Conservation (phyloP, 352 stramenopile genomes). For the Pythium oligandrum region DNA sequence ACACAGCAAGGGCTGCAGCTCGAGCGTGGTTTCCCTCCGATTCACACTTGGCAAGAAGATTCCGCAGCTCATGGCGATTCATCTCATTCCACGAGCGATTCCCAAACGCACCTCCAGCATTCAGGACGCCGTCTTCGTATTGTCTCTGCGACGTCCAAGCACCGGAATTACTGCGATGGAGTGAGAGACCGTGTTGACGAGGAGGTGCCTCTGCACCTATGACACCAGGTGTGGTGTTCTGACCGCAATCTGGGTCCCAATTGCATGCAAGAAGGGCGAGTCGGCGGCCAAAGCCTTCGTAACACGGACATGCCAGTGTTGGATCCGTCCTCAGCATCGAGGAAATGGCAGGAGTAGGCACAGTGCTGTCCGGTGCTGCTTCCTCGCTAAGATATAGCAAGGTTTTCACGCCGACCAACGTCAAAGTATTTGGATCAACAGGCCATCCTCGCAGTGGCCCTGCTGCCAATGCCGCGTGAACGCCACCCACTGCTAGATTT, state of each 20-base stretch:
- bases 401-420: constrained; percentile 61
- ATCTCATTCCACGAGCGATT: constrained; percentile 52
- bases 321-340: constrained; percentile 59
- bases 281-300: constrained; percentile 65
- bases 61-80: constrained; percentile 47
- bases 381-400: constrained; percentile 30
- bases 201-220: constrained; percentile 4
- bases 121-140: constrained; percentile 35
- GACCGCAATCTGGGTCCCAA: constrained; percentile 73
- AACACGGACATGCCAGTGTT: constrained; percentile 64
- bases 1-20: constrained; percentile 71
- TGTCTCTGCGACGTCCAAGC: constrained; percentile 63
- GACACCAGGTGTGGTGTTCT: neutral
- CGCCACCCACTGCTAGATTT: neutral
- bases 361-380: neutral
- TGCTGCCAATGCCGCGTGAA: constrained; percentile 2
- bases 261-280: constrained; percentile 73
- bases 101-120: constrained; percentile 19
- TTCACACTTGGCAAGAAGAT: constrained; percentile 58
- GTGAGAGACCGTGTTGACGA: constrained; percentile 12
- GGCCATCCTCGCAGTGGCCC: constrained; percentile 67
- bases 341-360: constrained; percentile 18
- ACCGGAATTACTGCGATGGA: constrained; percentile 61
- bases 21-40: constrained; percentile 59
- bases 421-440: constrained; percentile 56